Base-by-base conservation (phyloP, 768 basidiomycete genomes). In the Lentinula edodes region DNA sequence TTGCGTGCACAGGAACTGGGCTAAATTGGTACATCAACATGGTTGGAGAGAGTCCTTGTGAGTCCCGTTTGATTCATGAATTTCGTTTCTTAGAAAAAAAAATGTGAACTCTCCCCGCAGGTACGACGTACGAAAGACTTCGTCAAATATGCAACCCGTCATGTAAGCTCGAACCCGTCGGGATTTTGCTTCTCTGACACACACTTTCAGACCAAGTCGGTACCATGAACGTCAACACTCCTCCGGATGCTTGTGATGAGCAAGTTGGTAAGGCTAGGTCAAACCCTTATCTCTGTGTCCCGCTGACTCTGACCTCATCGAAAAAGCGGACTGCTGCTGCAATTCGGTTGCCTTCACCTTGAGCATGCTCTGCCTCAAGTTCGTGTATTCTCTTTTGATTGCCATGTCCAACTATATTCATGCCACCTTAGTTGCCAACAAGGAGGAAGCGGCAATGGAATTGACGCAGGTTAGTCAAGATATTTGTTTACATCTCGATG, bases 341-440 rank as follows among this genome's bases (percentile, higher is more conserved):
- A 71, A 71, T 46, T 69, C 70, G 5, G 62, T 71, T 16, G 66
- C 70, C 5, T 71, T 63, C 56, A 65, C 65, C 32, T 51, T 71
- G 39, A 69, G 68, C 51, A 71, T 69, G 70, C 62, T 71, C 6
- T 71, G 70, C 51, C 62, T 71, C 59, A 71, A 69, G 70, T 71
- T 42, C 12, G 66, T 38, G 41, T 28, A 28, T 35, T 5, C 23
- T 48, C 28, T 50, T 34, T 6, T 42, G 12, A 6, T 34, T 18
- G 3, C 9, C 16, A 36, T 42, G 28, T 28, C 28, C 28, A 28
- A 28, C 28, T 28, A n/a, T 8, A 32, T 23, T 28, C 28, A 28
- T 4, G 3, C 28, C 28, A 28, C 32, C 34, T 46, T 20, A 71
- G 70, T 53, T 71, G 70, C 50, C 70, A 71, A 42, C 64, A 66